Base-by-base conservation (phyloP, 352 stramenopile species). In the Phytophthora tentaculata region DNA sequence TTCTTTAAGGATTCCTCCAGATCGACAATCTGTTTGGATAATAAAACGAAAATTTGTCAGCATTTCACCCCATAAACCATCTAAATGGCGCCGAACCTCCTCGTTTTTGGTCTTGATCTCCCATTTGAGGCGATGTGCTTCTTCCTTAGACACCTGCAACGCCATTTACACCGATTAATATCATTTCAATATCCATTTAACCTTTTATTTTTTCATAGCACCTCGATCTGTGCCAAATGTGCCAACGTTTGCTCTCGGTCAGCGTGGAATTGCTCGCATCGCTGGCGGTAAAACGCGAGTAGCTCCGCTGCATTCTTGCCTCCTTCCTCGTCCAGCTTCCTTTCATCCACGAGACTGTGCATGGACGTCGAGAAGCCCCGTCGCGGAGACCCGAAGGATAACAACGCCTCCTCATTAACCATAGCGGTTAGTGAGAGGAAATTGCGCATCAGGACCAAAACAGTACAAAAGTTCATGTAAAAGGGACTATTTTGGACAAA, bases 91-190 rank as follows among this genome's bases (percentile, higher is more conserved):
- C 24, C 47, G 6, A 22, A 94, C 83, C 80, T 96, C 85, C 37
- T 94, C 83, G 16, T 80, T 76, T 60, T 83, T 81, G 45, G 64
- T 74, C 44, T 75, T 76, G 20, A 95, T 65, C 62, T 92, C 83
- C 88, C 87, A 95, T 61, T 92, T 88, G 29, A 84, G 62, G 17
- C 81, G 75, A 71, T 95, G 84, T 19, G 83, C 56, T 72, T 94
- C 79, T 53, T 94, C 88, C 51, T 93, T 92, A 7, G 82, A 84
- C 9, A 92, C 79, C 83, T 95, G 23, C 20, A 49, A n/a, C 19
- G 4, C 8, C 16, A 39, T 35, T 37, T 19, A n/a, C 39, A 52
- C 24, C 16, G n/a, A 7, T 57, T 44, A 64, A 9, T 35, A 55
- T 52, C 20, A 48, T 61, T 24, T 20, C 8, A 37, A 12, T 28